These are phyloP conservation scores for Kingdonia uniflora DNA, from an alignment of 164 flowering plant species.

Conservation along the genomic window DNA sequence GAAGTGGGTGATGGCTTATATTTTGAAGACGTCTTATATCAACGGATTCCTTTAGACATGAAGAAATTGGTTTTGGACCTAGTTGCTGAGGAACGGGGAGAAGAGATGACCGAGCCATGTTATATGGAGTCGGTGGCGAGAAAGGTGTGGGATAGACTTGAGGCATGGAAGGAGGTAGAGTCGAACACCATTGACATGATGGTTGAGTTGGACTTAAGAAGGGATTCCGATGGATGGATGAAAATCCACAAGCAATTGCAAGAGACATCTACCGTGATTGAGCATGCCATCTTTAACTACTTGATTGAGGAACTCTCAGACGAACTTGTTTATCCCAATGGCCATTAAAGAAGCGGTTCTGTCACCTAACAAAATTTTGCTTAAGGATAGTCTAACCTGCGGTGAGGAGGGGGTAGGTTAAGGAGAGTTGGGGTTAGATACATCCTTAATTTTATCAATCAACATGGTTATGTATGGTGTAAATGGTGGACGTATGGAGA, in stretches of 20 bases:
- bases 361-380: slow-evolving; percentile 6
- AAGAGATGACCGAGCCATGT: neutral
- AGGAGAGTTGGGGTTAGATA: neutral
- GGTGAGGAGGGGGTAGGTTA: neutral
- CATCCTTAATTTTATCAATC: slow-evolving; percentile 1
- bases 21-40: slow-evolving; percentile 16
- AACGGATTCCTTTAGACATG: slow-evolving; percentile 31
- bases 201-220: slow-evolving; percentile 59
- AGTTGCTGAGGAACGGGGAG: slow-evolving; percentile 37
- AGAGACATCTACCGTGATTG: slow-evolving; percentile 35
- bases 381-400: slow-evolving; percentile 4
- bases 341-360: neutral
- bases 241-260: slow-evolving; percentile 24
- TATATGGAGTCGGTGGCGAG: slow-evolving; percentile 14
- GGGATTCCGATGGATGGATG: slow-evolving; percentile 41
- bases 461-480: neutral
- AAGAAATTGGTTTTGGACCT: slow-evolving; percentile 48
- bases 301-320: slow-evolving; percentile 53
- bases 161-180: slow-evolving; percentile 54
- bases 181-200: slow-evolving; percentile 70
- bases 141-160: slow-evolving; percentile 47
- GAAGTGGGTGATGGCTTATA: slow-evolving; percentile 12
- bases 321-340: slow-evolving; percentile 23
- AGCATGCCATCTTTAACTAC: slow-evolving; percentile 34
- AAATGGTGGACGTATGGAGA: slow-evolving; percentile 1